Conservation (phyloP, 2,329 filamentous ascomycete genomes). For the Phaeoacremonium minimum region DNA sequence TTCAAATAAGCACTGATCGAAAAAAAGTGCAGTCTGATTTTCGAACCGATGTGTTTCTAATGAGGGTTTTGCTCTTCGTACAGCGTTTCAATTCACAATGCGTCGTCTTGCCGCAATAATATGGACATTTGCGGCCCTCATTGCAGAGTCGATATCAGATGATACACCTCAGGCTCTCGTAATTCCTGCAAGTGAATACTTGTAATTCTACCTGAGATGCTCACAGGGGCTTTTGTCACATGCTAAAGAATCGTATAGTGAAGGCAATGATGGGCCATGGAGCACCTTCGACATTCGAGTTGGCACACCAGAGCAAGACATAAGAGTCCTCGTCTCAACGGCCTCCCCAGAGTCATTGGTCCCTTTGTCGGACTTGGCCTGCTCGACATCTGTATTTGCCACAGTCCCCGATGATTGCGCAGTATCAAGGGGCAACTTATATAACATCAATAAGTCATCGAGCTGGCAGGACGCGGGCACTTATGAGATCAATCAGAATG, state of each 20-base stretch:
- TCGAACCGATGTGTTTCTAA: constrained; percentile 1
- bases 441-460: constrained; percentile 26
- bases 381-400: constrained; percentile 22
- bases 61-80: neutral
- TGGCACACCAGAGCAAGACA: constrained; percentile 28
- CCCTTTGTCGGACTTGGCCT: constrained; percentile 22
- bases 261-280: constrained; percentile 36
- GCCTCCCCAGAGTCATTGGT: constrained; percentile 29
- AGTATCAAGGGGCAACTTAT: constrained; percentile 27
- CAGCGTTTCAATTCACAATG: constrained; percentile 11
- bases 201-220: constrained; percentile 17
- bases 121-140: constrained; percentile 6
- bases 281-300: constrained; percentile 30
- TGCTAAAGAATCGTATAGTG: constrained; percentile 17
- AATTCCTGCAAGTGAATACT: constrained; percentile 29
- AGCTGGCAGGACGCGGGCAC: constrained; percentile 25
- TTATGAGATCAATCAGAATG: constrained; percentile 28
- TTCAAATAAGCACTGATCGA: too few relatives aligned
- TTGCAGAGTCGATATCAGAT: constrained; percentile 4
- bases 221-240: constrained; percentile 1
- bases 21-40: too few relatives aligned
- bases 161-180: constrained; percentile 15
- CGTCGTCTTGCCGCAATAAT: constrained; percentile 5
- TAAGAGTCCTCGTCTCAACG: constrained; percentile 32
- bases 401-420: constrained; percentile 27